Base-by-base conservation (phyloP, 768 basidiomycete species). In the Naganishia antarctica region DNA sequence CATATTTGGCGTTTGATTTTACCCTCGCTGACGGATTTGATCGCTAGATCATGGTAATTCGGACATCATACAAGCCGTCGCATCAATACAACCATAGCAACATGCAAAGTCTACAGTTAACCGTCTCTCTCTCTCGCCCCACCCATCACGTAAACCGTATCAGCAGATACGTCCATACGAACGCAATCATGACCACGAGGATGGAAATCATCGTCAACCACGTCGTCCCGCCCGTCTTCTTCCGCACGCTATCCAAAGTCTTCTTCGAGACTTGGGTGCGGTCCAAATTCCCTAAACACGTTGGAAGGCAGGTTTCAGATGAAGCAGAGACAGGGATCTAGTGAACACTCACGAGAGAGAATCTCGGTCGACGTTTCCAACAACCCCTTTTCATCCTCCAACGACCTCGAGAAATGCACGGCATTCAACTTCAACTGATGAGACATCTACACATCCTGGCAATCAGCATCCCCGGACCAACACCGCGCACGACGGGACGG, bases 341-440 rank as follows among this genome's bases (percentile, higher is more conserved):
- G 3, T 8, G 18, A 31, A 12, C 21, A 83, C 78, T 90, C 90
- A 25, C 82, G 81, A 70, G 89, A 89, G 16, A 98, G 71, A 76
- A 89, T 88, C 69, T 82, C 81, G 67, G 86, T 82, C 13, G 89
- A 84, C 11, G 81, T 80, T 31, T 84, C 83, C 1, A 96, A 75
- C 8, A 91, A 82, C 0, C 81, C 80, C 70, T 87, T 84, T 76
- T 97, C 93, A 61, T 86, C 86, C 44, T 80, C 85, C 1, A 98
- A 80, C 12, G 85, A 80, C 4, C 81, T 81, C 4, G 87, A 83
- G 73, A 97, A 93, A 70, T 90, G 85, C 0, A 86, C 74, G 0
- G 91, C 86, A 69, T 94, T 94, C 25, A 84, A 81, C 70, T 88
- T 89, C 53, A 98, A 84, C 73, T 91, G 90, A 11, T 85, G 80